Conservation (phyloP, 2,329 filamentous ascomycete species). For the Emericellopsis atlantica region DNA sequence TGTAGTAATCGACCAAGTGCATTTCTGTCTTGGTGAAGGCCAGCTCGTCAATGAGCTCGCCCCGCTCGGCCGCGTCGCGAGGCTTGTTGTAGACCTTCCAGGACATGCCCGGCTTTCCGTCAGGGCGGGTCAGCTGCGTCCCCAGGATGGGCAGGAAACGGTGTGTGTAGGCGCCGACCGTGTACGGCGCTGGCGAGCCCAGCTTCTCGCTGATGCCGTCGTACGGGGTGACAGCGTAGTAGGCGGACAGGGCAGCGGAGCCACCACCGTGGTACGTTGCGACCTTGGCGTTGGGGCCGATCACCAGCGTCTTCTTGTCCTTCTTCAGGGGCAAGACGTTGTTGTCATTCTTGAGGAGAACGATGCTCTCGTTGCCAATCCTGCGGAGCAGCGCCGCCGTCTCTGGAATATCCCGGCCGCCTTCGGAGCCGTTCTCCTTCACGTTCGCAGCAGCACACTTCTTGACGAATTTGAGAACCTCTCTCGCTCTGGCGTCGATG, state of each 20-base stretch:
- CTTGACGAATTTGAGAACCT: slow-evolving; percentile 45
- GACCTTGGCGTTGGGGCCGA: slow-evolving; percentile 45
- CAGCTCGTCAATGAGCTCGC: slow-evolving; percentile 38
- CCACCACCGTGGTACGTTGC: slow-evolving; percentile 51
- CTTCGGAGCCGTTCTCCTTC: slow-evolving; percentile 40
- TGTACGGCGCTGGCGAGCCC: slow-evolving; percentile 29
- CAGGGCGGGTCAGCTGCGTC: slow-evolving; percentile 31
- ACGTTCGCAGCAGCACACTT: slow-evolving; percentile 36
- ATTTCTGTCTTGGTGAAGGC: slow-evolving; percentile 34
- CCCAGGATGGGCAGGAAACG: slow-evolving; percentile 44
- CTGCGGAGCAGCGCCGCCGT: slow-evolving; percentile 51
- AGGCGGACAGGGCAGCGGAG: slow-evolving; percentile 45
- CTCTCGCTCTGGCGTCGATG: slow-evolving; percentile 44
- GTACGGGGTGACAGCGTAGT: slow-evolving; percentile 60
- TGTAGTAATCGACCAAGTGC: slow-evolving; percentile 34
- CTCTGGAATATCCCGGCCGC: slow-evolving; percentile 43
- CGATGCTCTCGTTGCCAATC: slow-evolving; percentile 56
- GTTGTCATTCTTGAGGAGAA: slow-evolving; percentile 61
- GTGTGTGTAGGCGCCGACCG: slow-evolving; percentile 17
- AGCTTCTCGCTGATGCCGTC: slow-evolving; percentile 50
- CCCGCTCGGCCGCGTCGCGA: slow-evolving; percentile 25
- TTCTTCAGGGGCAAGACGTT: slow-evolving; percentile 50
- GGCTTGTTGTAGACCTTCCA: slow-evolving; percentile 52
- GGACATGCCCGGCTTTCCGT: slow-evolving; percentile 43
- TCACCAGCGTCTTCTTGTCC: slow-evolving; percentile 44